phyloP scores from a whole-genome alignment of 768 basidiomycete species.

The Gloeostereum incarnatum region DNA sequence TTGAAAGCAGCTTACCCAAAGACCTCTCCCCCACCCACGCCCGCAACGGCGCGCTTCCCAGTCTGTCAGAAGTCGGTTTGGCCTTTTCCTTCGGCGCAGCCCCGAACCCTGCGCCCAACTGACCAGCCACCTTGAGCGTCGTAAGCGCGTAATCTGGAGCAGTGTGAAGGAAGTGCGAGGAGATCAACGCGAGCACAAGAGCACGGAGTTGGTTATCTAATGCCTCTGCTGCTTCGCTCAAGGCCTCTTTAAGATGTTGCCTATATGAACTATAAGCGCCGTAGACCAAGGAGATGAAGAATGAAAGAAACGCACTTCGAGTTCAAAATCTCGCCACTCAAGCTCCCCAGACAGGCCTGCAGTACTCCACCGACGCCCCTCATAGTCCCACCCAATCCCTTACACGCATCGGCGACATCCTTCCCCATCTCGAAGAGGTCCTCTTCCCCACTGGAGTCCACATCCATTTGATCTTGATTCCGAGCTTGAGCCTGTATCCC shows the following conservation, averaged over 20 bases:
- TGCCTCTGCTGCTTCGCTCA: constrained; percentile 44
- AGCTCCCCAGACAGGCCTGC: constrained; percentile 30
- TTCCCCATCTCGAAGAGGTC: constrained; percentile 23
- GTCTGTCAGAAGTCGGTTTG: constrained; percentile 12
- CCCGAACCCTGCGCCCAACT: constrained; percentile 64
- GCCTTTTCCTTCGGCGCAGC: constrained; percentile 23
- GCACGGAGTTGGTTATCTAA: constrained; percentile 71
- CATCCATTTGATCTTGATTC: neutral
- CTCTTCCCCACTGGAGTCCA: constrained; percentile 3
- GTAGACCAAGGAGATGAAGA: neutral
- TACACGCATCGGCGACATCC: constrained; percentile 33
- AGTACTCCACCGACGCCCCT: constrained; percentile 45
- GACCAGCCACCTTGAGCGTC: constrained; percentile 59
- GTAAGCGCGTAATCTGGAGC: constrained; percentile 54
- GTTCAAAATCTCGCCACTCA: constrained; percentile 43
- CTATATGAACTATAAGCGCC: constrained; percentile 18
- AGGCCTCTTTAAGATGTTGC: constrained; percentile 44
- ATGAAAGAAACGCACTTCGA: constrained; percentile 49
- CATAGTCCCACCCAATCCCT: constrained; percentile 42
- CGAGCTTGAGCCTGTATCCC: constrained; percentile 24
- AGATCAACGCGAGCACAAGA: constrained; percentile 56
- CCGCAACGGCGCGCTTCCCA: constrained; percentile 59
- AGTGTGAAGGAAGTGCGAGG: constrained; percentile 65
- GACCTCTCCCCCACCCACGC: constrained; percentile 69
- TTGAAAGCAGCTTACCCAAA: constrained; percentile 35